phyloP scores from a whole-genome alignment of 371 early-diverging fungal species.

The Mortierella sp. region DNA sequence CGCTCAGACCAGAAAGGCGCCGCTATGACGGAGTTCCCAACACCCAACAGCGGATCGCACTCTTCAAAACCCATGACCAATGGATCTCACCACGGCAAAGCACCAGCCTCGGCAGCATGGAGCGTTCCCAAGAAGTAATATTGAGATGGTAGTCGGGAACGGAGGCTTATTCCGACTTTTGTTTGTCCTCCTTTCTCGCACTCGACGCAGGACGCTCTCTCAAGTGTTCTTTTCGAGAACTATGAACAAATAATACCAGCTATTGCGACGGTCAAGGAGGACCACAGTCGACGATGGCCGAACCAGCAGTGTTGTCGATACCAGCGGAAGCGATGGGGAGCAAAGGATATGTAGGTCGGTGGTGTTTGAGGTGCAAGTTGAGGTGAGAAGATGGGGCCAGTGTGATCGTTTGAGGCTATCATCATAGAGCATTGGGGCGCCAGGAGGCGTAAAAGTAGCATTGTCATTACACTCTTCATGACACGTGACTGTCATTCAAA shows the following conservation, averaged over 20 bases:
- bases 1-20: slow-evolving; percentile 46
- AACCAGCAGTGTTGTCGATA: slow-evolving; percentile 3
- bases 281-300: slow-evolving; percentile 1
- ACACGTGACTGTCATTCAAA: neutral
- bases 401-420: neutral
- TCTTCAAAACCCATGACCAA: slow-evolving; percentile 26
- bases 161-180: neutral
- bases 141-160: neutral
- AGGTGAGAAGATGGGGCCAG: neutral
- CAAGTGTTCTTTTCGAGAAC: neutral
- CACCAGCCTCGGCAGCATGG: slow-evolving; percentile 34
- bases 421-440: slow-evolving; percentile 3
- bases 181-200: neutral
- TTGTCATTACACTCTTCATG: neutral
- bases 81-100: slow-evolving; percentile 19
- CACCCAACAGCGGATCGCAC: neutral
- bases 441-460: neutral
- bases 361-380: neutral
- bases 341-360: neutral
- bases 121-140: slow-evolving; percentile 38
- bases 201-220: neutral
- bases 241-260: neutral
- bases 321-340: neutral
- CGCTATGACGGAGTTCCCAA: slow-evolving; percentile 3
- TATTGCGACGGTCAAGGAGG: slow-evolving; percentile 14